Conservation (phyloP, 306 rosid genomes). For the Rosa multiflora region DNA sequence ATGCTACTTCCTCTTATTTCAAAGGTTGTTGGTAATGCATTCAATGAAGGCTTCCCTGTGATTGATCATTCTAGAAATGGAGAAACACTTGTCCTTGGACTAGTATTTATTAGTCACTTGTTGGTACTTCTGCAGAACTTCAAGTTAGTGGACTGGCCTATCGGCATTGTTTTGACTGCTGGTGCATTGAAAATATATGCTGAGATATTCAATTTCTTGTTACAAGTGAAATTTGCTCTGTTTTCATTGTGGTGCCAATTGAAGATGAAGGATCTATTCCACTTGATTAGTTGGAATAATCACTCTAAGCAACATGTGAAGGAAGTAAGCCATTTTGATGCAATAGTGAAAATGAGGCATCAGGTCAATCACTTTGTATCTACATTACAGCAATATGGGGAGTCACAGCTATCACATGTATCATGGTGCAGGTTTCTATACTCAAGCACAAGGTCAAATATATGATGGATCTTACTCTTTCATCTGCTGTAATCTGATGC, state of each 20-base stretch:
- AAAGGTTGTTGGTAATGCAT: conserved; percentile 81
- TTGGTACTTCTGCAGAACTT: too few species aligned
- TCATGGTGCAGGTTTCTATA: too few species aligned
- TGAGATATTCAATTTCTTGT: conserved; percentile 85
- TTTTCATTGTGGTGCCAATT: conserved; percentile 42
- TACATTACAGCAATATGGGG: too few species aligned
- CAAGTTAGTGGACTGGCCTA: conserved; percentile 69
- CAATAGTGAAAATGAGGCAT: conserved; percentile 72
- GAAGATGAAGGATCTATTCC: conserved; percentile 57
- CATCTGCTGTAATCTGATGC: too few species aligned
- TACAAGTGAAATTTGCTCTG: conserved; percentile 85
- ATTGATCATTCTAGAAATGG: too few species aligned
- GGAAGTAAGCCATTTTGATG: conserved; percentile 57
- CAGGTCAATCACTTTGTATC: too few species aligned
- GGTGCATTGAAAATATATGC: conserved; percentile 73
- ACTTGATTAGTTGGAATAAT: conserved; percentile 32
- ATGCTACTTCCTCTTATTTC: conserved; percentile 97
- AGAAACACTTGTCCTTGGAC: too few species aligned
- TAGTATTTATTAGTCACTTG: too few species aligned
- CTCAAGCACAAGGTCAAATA: too few species aligned
- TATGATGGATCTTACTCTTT: too few species aligned
- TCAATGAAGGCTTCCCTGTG: conserved; percentile 43
- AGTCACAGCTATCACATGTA: too few species aligned
- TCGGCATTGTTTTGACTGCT: conserved; percentile 74
- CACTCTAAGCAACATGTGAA: conserved; percentile 36